These are phyloP conservation scores for Zhuliangozyma blackwelliae DNA, from an alignment of 1,139 yeast genomes.

Conservation along the genomic window DNA sequence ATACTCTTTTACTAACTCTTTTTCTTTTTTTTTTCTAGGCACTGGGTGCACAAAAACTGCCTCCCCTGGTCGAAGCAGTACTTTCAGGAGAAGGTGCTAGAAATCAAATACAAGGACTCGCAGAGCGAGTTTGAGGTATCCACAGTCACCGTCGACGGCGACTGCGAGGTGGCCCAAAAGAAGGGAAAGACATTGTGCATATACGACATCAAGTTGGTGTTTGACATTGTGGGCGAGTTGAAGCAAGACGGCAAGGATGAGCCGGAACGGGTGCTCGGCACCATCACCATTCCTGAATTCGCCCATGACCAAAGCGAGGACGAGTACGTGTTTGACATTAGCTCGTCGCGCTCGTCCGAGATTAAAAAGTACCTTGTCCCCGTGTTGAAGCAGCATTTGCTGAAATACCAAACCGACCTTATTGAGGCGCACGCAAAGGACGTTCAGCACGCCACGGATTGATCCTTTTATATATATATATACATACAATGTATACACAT, in stretches of 20 bases:
- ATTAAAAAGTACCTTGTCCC: slow-evolving; percentile 51
- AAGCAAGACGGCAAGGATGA: slow-evolving; percentile 19
- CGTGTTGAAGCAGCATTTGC: slow-evolving; percentile 40
- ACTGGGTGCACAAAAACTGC: slow-evolving; percentile 81
- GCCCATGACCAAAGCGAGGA: slow-evolving; percentile 69
- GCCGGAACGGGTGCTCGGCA: slow-evolving; percentile 26
- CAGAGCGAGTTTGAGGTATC: slow-evolving; percentile 32
- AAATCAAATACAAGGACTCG: slow-evolving; percentile 32
- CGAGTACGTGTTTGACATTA: slow-evolving; percentile 55
- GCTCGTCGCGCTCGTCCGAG: slow-evolving; percentile 34
- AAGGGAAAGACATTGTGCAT: slow-evolving; percentile 76
- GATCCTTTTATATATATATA: background rate
- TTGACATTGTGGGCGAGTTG: slow-evolving; percentile 34
- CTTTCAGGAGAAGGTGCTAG: slow-evolving; percentile 41
- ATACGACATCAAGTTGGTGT: slow-evolving; percentile 56
- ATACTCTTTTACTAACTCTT: slow-evolving; percentile 15
- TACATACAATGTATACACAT: background rate
- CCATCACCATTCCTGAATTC: slow-evolving; percentile 56
- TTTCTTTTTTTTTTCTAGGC: slow-evolving; percentile 41
- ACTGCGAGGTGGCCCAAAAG: slow-evolving; percentile 78
- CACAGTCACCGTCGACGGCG: slow-evolving; percentile 53
- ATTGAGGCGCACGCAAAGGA: slow-evolving; percentile 57
- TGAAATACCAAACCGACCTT: slow-evolving; percentile 59
- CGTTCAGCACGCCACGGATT: slow-evolving; percentile 44
- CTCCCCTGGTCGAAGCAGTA: slow-evolving; percentile 70